A percentile compares a stretch with the other conserved stretches of the same genome.
Conservation (phyloP, 495 filamentous ascomycete species). For the Hamigera avellanea region DNA sequence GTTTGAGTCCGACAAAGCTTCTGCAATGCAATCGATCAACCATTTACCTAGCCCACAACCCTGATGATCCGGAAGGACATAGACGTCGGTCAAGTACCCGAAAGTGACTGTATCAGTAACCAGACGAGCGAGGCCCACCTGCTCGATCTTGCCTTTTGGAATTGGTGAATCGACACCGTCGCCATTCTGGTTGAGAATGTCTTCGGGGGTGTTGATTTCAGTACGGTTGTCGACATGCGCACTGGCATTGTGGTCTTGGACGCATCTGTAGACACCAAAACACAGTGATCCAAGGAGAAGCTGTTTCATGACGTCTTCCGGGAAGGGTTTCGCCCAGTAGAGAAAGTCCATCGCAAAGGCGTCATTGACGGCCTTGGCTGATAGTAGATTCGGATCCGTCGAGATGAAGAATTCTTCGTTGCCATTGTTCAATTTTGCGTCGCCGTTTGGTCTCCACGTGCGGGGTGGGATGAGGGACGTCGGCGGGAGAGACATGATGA, state of each 20-base stretch:
- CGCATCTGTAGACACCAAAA: conserved; percentile 38
- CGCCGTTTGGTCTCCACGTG: conserved; percentile 11
- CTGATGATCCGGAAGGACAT: conserved; percentile 45
- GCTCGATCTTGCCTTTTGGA: conserved; percentile 11
- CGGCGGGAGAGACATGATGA: conserved; percentile 11
- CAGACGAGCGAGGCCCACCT: conserved; percentile 51
- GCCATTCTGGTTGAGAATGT: no score
- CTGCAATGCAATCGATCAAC: conserved; percentile 47
- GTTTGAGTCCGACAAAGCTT: conserved; percentile 27
- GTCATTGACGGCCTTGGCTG: conserved; percentile 37
- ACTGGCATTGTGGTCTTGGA: neutral
- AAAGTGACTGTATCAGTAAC: conserved; percentile 56
- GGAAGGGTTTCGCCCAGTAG: conserved; percentile 40
- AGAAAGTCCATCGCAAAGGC: conserved; percentile 39
- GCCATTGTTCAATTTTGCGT: neutral
- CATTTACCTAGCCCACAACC: conserved; percentile 49
- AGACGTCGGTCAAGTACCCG: conserved; percentile 65
- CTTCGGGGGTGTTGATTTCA: no score
- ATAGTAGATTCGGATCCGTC: conserved; percentile 35
- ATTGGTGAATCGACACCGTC: neutral
- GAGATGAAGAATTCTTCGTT: conserved; percentile 34
- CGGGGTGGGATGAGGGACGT: conserved; percentile 6
- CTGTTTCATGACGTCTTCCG: conserved; percentile 27
- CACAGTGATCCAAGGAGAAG: conserved; percentile 41
- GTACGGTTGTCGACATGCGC: no score